Conservation (phyloP, 2,329 filamentous ascomycete species). For the Triangularia setosa region DNA sequence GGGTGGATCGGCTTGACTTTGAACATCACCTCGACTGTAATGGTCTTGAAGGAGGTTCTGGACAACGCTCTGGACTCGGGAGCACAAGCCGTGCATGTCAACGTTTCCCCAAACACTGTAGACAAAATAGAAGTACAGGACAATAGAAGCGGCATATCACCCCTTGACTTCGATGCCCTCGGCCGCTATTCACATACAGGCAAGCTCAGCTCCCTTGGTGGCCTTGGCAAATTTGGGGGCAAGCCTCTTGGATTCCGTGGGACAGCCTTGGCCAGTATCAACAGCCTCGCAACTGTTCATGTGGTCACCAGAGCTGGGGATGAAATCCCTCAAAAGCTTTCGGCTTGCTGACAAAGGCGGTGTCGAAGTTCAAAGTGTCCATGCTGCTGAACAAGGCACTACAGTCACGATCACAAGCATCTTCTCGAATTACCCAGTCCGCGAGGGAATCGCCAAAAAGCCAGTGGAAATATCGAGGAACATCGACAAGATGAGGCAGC, state of each 20-base stretch:
- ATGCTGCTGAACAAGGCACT: constrained; percentile 56
- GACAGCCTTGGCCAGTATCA: constrained; percentile 65
- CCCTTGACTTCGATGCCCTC: constrained; percentile 57
- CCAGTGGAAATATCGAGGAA: constrained; percentile 47
- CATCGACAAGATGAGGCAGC: constrained; percentile 53
- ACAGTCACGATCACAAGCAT: constrained; percentile 59
- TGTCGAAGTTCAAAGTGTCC: constrained; percentile 32
- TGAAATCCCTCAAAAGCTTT: constrained; percentile 43
- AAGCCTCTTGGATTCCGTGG: constrained; percentile 71
- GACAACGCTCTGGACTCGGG: constrained; percentile 73
- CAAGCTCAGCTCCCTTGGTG: constrained; percentile 63
- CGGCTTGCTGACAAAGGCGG: constrained; percentile 43
- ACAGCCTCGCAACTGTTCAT: constrained; percentile 54
- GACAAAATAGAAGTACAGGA: constrained; percentile 67
- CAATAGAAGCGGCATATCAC: constrained; percentile 67
- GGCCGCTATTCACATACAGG: constrained; percentile 69
- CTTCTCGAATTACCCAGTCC: constrained; percentile 59
- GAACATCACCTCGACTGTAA: constrained; percentile 55
- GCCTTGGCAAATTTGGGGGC: constrained; percentile 54
- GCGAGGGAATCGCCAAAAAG: constrained; percentile 55
- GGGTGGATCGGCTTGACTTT: constrained; percentile 59
- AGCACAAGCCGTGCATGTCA: constrained; percentile 62
- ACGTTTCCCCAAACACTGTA: constrained; percentile 61
- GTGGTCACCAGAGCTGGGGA: constrained; percentile 61
- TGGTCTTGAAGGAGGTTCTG: constrained; percentile 70